Evolutionary conservation across 306 rosid species (phyloP), one percentile per base, ranked within the genome.

Genomic region (Cucumis hystrix): DNA sequence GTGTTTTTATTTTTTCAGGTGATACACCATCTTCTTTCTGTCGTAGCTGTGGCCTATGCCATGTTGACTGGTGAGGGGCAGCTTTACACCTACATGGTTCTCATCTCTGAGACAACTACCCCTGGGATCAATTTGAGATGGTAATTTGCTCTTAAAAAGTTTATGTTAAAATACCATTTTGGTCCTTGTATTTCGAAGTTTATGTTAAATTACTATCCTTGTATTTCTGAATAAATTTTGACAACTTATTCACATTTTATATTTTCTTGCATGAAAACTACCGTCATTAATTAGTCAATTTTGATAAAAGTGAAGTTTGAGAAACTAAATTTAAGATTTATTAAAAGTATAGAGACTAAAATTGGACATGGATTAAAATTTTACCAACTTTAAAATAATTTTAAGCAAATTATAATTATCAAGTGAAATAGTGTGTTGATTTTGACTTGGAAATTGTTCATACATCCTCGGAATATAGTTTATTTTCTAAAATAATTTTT

Each of bases 41-140:
- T 88, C 74, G 70, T 86, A 80, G 89, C 99, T 39, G 81, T 92
- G 80, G 88, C 96, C 61, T 95, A 89, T 84, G 83, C 99, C 20
- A 90, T 95, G 97, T 80, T 90, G 86, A 87, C 90, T 20, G 92
- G 99, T 62, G 96, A 95, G 85, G 99, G 92, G 78, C 99, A 92
- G 81, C 87, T 95, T 13, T 95, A 95, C 82, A 88, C 91, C 16
- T 95, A 82, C 85, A 90, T 95, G 99, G 91, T 95, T 80, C 92
- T 95, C 72, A 91, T 95, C 72, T 95, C 99, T 2, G 99, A 95
- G 87, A 88, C 93, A 77, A 92, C 99, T 49, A 95, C 99, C 64
- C 97, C 99, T 7, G 99, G 96, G 67, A 86, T 92, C 84, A 95
- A 95, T 81, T 91, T 95, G 91, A 91, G 99, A 95, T 95, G 98